Conservation (phyloP, 495 filamentous ascomycete genomes). For the Penicillium daleae region DNA sequence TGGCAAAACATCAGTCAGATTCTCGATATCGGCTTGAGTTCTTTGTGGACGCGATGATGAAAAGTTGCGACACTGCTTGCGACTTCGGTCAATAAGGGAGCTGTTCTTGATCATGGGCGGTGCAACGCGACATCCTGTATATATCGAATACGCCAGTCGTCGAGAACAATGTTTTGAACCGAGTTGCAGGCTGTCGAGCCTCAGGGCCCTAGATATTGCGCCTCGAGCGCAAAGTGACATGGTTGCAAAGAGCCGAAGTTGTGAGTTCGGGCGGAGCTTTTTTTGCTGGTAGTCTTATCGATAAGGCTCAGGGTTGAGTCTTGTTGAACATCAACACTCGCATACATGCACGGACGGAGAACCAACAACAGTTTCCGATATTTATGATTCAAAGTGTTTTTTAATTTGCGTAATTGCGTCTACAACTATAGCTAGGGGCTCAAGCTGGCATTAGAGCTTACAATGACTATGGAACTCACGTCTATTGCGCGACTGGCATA, state of each 20-base stretch:
- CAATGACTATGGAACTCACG: too few relatives aligned
- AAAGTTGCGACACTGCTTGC: slow-evolving; percentile 24
- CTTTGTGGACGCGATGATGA: slow-evolving; percentile 22
- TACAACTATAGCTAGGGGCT: too few relatives aligned
- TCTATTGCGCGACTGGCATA: too few relatives aligned
- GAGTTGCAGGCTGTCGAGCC: slow-evolving; percentile 6
- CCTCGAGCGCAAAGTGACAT: slow-evolving; percentile 42
- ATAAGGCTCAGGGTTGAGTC: slow-evolving; percentile 18
- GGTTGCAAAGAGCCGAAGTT: slow-evolving; percentile 17
- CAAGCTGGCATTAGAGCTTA: too few relatives aligned
- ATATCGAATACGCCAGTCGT: background rate
- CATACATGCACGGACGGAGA: too few relatives aligned
- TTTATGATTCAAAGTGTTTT: too few relatives aligned
- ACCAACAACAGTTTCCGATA: too few relatives aligned
- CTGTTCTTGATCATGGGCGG: background rate
- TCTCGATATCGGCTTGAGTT: slow-evolving; percentile 9
- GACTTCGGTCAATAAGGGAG: background rate
- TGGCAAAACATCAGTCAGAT: slow-evolving; percentile 32
- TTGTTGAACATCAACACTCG: background rate
- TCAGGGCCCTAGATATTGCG: slow-evolving; percentile 27
- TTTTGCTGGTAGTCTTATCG: slow-evolving; percentile 27
- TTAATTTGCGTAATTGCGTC: too few relatives aligned
- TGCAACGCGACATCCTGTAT: background rate
- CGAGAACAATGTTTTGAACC: background rate
- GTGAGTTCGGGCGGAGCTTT: slow-evolving; percentile 28